phyloP scores from a whole-genome alignment of 306 rosid species.

The Fagus crenata region DNA sequence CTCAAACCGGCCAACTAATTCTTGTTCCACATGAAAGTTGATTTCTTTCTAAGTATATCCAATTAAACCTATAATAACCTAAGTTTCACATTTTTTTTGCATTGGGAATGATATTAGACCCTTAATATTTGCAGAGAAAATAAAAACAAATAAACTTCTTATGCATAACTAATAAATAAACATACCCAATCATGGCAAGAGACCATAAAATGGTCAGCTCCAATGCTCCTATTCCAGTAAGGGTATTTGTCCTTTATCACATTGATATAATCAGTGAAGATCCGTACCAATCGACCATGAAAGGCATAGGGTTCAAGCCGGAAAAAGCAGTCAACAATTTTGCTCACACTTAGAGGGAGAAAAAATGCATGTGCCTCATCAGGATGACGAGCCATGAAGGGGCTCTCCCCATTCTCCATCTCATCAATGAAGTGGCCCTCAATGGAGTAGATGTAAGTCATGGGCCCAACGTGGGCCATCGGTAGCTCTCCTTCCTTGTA shows the following conservation, averaged over 20 bases:
- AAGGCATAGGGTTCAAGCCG: slow-evolving; percentile 39
- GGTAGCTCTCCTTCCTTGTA: slow-evolving; percentile 82
- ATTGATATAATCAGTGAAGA: slow-evolving; percentile 37
- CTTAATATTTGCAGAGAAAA: too few relatives aligned
- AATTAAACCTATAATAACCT: too few relatives aligned
- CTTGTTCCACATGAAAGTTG: too few relatives aligned
- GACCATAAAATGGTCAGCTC: slow-evolving; percentile 61
- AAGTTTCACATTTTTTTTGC: too few relatives aligned
- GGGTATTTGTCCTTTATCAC: slow-evolving; percentile 36
- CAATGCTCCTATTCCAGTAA: slow-evolving; percentile 63
- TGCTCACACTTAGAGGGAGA: slow-evolving; percentile 55
- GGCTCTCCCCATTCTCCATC: slow-evolving; percentile 42
- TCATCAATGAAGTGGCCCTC: slow-evolving; percentile 75
- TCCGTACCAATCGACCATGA: slow-evolving; percentile 39
- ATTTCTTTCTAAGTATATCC: too few relatives aligned
- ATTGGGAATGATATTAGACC: too few relatives aligned
- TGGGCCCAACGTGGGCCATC: slow-evolving; percentile 54
- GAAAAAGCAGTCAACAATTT: slow-evolving; percentile 46
- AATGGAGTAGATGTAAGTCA: slow-evolving; percentile 53
- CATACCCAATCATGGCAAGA: slow-evolving; percentile 75
- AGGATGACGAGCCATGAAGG: slow-evolving; percentile 52
- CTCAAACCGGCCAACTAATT: too few relatives aligned
- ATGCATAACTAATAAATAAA: too few relatives aligned
- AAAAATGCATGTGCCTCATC: slow-evolving; percentile 65
- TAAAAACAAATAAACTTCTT: too few relatives aligned